Evolutionary conservation across 768 basidiomycete genomes (phyloP).

Genomic region (Suillus paluster): DNA sequence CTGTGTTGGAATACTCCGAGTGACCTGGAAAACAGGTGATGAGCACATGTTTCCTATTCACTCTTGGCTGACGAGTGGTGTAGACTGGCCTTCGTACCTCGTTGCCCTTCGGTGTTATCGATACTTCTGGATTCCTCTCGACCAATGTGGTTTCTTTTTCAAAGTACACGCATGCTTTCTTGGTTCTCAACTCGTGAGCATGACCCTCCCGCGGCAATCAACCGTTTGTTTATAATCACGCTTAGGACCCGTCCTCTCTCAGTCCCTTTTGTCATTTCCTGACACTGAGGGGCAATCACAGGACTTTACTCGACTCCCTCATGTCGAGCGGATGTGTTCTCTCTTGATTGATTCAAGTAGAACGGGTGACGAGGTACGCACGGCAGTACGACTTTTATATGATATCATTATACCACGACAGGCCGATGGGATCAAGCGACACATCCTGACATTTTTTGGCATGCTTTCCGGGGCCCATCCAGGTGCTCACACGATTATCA

Average conservation of each 20-base stretch:
- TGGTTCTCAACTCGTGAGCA: conserved; percentile 59
- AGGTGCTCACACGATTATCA: conserved; percentile 42
- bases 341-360: conserved; percentile 49
- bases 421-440: conserved; percentile 41
- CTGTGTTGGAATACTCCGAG: conserved; percentile 53
- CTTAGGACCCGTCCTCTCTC: conserved; percentile 49
- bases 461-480: conserved; percentile 44
- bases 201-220: conserved; percentile 1
- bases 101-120: conserved; percentile 46
- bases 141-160: conserved; percentile 54
- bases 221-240: conserved; percentile 3
- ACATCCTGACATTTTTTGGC: conserved; percentile 45
- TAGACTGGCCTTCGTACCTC: conserved; percentile 46
- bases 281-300: conserved; percentile 27
- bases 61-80: neutral
- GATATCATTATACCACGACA: conserved; percentile 19
- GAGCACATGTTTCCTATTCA: neutral
- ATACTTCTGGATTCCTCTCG: conserved; percentile 55
- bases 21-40: conserved; percentile 43
- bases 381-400: conserved; percentile 4
- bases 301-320: conserved; percentile 39
- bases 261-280: conserved; percentile 45
- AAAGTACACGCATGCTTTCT: conserved; percentile 53
- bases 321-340: conserved; percentile 55
- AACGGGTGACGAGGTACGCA: conserved; percentile 46